These are phyloP conservation scores for Ascochyta koolunga DNA, from an alignment of 2,329 filamentous ascomycete species.

Conservation along the genomic window DNA sequence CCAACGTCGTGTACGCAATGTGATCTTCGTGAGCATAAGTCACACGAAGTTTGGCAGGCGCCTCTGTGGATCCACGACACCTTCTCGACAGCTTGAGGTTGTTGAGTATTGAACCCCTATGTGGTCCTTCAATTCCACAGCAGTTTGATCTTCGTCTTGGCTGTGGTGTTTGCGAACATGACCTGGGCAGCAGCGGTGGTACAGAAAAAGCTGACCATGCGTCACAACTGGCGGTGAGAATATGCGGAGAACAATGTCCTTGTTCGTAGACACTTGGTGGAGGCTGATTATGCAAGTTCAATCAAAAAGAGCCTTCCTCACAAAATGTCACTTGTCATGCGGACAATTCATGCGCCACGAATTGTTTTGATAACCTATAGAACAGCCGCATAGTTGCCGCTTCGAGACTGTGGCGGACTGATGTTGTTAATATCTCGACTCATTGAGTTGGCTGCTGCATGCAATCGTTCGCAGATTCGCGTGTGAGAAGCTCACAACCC, in stretches of 20 bases:
- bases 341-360: slow-evolving; percentile 4
- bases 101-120: neutral
- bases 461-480: neutral
- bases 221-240: slow-evolving; percentile 25
- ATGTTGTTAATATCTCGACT: neutral
- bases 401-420: neutral
- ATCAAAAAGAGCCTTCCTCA: slow-evolving; percentile 8
- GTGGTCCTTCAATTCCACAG: slow-evolving; percentile 1
- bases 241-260: slow-evolving; percentile 6
- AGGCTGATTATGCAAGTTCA: slow-evolving; percentile 12
- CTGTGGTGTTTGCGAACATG: neutral
- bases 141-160: neutral
- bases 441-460: neutral
- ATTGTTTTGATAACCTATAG: slow-evolving; percentile 6
- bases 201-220: slow-evolving; percentile 1
- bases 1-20: slow-evolving; percentile 5
- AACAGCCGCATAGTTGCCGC: neutral
- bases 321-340: slow-evolving; percentile 24
- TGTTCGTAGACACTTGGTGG: neutral
- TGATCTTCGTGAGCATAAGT: slow-evolving; percentile 13
- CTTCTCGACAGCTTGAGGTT: neutral
- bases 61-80: neutral
- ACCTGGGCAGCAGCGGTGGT: neutral
- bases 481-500: no score
- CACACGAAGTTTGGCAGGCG: slow-evolving; percentile 10